phyloP scores from a whole-genome alignment of 2,329 filamentous ascomycete genomes.

The Sphaerulina vaccinii region DNA sequence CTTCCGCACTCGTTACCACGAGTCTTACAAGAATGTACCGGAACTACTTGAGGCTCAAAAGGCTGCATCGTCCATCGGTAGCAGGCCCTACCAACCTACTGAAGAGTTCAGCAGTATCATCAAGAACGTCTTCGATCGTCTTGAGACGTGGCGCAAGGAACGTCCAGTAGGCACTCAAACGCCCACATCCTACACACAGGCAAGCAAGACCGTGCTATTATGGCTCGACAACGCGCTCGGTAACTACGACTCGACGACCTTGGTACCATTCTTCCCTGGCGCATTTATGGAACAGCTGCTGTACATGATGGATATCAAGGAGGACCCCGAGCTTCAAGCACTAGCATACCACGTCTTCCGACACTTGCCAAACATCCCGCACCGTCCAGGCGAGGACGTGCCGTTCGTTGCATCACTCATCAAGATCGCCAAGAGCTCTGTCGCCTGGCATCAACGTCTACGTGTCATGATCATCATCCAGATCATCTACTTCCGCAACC shows the following conservation, averaged over 20 bases:
- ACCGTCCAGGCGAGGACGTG: slow-evolving; percentile 79
- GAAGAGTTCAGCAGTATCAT: slow-evolving; percentile 73
- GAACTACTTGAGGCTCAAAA: slow-evolving; percentile 77
- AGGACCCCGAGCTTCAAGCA: slow-evolving; percentile 91
- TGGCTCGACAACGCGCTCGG: slow-evolving; percentile 92
- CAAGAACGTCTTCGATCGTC: slow-evolving; percentile 69
- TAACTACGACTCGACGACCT: slow-evolving; percentile 87
- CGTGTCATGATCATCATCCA: slow-evolving; percentile 97
- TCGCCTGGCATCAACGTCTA: slow-evolving; percentile 93
- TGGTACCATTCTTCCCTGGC: slow-evolving; percentile 86
- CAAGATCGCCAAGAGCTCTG: slow-evolving; percentile 77
- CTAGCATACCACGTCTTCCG: slow-evolving; percentile 96
- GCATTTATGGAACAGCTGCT: slow-evolving; percentile 88
- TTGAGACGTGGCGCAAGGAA: slow-evolving; percentile 85
- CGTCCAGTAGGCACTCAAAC: slow-evolving; percentile 85
- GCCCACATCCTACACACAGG: slow-evolving; percentile 89
- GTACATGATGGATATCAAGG: slow-evolving; percentile 99
- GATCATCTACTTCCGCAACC: slow-evolving; percentile 93
- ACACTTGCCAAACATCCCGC: slow-evolving; percentile 91
- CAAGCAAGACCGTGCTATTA: slow-evolving; percentile 89
- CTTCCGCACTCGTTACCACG: slow-evolving; percentile 87
- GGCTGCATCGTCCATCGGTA: slow-evolving; percentile 74
- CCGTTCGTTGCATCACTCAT: slow-evolving; percentile 84
- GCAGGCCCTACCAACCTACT: slow-evolving; percentile 76
- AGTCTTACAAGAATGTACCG: slow-evolving; percentile 80